Conservation (phyloP, 306 rosid species). For the Cicer arietinum region DNA sequence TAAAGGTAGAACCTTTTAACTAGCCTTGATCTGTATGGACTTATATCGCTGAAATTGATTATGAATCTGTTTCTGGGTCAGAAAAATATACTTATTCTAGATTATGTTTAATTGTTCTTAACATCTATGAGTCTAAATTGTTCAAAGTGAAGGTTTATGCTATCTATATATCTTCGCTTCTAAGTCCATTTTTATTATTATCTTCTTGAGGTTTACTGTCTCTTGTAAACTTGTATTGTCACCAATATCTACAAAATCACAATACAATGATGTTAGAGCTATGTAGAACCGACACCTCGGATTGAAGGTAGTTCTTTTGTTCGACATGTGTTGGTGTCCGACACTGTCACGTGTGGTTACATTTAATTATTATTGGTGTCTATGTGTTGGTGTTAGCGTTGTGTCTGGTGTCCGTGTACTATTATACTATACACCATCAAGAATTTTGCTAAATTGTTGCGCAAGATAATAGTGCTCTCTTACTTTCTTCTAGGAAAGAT, state of each 20-base stretch:
- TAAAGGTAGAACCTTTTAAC: conserved; percentile 16
- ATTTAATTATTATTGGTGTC: too few relatives aligned
- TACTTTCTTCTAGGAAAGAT: neutral
- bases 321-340: too few relatives aligned
- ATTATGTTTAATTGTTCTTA: conserved; percentile 4
- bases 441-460: neutral
- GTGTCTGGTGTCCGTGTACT: too few relatives aligned
- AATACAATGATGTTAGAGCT: neutral
- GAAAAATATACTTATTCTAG: neutral
- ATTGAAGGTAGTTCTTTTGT: too few relatives aligned
- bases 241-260: neutral
- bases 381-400: too few relatives aligned
- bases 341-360: too few relatives aligned
- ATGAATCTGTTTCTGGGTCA: conserved; percentile 29
- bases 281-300: too few relatives aligned
- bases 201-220: neutral
- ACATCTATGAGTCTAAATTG: neutral
- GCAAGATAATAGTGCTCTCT: conserved; percentile 21
- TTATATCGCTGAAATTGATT: conserved; percentile 7
- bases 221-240: conserved; percentile 7
- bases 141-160: conserved; percentile 18
- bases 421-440: too few relatives aligned
- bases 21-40: conserved; percentile 36
- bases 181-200: neutral
- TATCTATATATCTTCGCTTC: neutral